Percentiles rank a stretch among this genome's conserved stretches.
Evolutionary conservation across 495 filamentous ascomycete species (phyloP).

Genomic region (Neurospora sublineolata): DNA sequence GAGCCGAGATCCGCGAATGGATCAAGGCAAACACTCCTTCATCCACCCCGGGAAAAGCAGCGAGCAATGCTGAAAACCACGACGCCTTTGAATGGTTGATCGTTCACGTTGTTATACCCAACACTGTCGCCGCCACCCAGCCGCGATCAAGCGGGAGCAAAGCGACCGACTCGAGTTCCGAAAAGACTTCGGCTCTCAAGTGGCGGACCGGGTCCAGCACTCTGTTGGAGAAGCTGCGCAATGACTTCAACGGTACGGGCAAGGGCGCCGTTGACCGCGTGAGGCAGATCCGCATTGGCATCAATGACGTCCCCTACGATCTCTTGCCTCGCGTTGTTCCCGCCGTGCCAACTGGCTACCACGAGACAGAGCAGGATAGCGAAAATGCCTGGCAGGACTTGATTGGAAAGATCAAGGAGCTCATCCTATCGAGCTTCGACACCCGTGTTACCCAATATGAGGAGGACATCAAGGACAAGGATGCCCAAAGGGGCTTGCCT

Average conservation of each 20-base stretch:
- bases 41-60: constrained; percentile 36
- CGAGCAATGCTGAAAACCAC: constrained; percentile 55
- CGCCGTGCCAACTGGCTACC: constrained; percentile 43
- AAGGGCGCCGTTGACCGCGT: constrained; percentile 71
- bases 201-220: constrained; percentile 73
- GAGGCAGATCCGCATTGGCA: constrained; percentile 68
- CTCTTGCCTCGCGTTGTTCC: constrained; percentile 43
- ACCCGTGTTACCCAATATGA: constrained; percentile 87
- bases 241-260: constrained; percentile 81
- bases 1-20: constrained; percentile 80
- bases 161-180: constrained; percentile 26
- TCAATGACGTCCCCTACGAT: constrained; percentile 49
- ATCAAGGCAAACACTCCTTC: constrained; percentile 59
- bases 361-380: constrained; percentile 56
- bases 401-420: constrained; percentile 71
- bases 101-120: constrained; percentile 75
- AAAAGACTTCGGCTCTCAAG: constrained; percentile 32
- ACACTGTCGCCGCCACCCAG: constrained; percentile 63
- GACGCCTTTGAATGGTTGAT: constrained; percentile 98
- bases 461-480: constrained; percentile 90
- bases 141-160: constrained; percentile 38
- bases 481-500: constrained; percentile 74
- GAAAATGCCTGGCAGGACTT: constrained; percentile 72
- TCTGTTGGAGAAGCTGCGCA: constrained; percentile 78
- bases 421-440: constrained; percentile 85